Conservation (phyloP, 768 basidiomycete genomes). For the Tricholoma furcatifolium region DNA sequence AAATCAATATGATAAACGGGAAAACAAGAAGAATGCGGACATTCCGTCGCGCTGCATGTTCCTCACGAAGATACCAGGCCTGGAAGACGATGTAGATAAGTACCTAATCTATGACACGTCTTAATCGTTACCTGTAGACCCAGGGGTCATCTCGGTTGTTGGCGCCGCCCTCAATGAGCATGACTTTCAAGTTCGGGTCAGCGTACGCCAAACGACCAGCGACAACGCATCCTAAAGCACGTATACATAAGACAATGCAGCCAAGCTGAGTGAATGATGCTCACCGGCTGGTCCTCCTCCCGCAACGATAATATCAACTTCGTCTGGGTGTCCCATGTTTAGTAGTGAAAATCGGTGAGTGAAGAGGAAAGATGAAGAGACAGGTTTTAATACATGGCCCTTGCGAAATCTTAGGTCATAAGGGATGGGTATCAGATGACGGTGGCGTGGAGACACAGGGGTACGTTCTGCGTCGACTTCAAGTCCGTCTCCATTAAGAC, state of each 20-base stretch:
- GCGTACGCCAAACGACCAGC: constrained; percentile 71
- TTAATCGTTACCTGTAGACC: constrained; percentile 54
- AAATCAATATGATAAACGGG: not conserved
- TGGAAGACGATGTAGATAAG: constrained; percentile 14
- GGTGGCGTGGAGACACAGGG: not conserved
- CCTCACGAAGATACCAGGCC: constrained; percentile 66
- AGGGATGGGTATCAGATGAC: constrained; percentile 1
- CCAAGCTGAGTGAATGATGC: not conserved
- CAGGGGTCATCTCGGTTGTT: constrained; percentile 75
- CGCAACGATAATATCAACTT: constrained; percentile 70
- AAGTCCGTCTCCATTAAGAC: not conserved
- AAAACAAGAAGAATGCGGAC: constrained; percentile 28
- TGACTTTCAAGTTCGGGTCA: constrained; percentile 70
- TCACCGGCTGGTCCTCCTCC: constrained; percentile 68
- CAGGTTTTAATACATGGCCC: not conserved
- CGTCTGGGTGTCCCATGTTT: constrained; percentile 57
- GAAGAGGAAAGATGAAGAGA: not conserved
- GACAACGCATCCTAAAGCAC: constrained; percentile 52
- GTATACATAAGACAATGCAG: not conserved
- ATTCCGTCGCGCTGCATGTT: constrained; percentile 73
- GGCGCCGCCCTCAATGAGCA: constrained; percentile 72
- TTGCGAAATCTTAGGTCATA: not conserved
- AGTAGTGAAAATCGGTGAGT: not conserved
- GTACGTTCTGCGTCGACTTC: not conserved
- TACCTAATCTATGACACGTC: not conserved